phyloP scores from a whole-genome alignment of 139 green algal species.

The Gonium pectorale region DNA sequence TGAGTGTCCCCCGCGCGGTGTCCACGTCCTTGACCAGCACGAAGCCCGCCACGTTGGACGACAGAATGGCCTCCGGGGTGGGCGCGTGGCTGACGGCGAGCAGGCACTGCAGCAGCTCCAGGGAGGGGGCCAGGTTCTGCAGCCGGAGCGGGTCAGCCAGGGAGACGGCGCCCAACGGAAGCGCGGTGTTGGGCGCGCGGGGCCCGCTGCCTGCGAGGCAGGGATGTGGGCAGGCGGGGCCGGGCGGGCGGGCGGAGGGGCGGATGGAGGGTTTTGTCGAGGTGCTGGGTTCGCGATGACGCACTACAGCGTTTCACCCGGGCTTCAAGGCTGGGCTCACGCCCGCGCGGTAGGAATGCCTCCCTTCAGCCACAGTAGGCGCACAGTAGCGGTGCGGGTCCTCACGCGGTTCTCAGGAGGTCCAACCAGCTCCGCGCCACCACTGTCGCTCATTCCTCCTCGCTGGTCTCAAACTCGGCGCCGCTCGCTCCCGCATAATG shows the following conservation, averaged over 20 bases:
- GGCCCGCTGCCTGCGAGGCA: conserved; percentile 71
- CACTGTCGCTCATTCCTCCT: too few species aligned
- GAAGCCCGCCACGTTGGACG: conserved; percentile 90
- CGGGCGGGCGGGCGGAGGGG: neutral
- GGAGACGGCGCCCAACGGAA: conserved; percentile 81
- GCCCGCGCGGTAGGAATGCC: too few species aligned
- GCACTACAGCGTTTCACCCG: too few species aligned
- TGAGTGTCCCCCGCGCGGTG: conserved; percentile 69
- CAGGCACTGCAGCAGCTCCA: conserved; percentile 82
- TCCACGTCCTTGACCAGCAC: conserved; percentile 76
- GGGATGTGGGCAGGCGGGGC: neutral
- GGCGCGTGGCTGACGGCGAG: conserved; percentile 89
- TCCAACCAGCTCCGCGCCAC: too few species aligned
- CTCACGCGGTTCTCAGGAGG: too few species aligned
- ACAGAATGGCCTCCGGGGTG: conserved; percentile 62
- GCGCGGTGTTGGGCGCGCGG: conserved; percentile 79
- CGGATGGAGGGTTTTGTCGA: too few species aligned
- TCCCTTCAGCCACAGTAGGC: too few species aligned
- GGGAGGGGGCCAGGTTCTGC: conserved; percentile 48
- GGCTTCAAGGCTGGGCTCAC: too few species aligned
- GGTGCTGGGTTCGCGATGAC: too few species aligned
- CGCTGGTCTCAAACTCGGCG: too few species aligned
- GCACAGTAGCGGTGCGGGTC: too few species aligned
- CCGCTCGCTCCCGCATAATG: too few species aligned
- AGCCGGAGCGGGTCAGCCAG: conserved; percentile 74